phyloP scores from a whole-genome alignment of 2,329 filamentous ascomycete genomes.

The Fusarium sp. region DNA sequence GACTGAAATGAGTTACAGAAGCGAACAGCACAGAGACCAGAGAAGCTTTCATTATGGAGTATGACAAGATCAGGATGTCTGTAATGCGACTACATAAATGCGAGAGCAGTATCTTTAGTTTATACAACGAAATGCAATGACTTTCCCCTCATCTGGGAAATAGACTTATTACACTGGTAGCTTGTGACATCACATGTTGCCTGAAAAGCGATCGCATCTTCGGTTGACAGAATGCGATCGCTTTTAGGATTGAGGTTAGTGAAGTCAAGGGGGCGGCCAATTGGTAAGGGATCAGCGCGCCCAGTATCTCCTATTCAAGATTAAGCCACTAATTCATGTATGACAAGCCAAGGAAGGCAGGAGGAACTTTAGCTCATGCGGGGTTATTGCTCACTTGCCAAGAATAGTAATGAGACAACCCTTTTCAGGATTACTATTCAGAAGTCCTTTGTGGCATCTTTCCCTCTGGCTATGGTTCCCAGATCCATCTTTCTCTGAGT shows the following conservation, averaged over 20 bases:
- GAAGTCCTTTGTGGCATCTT: neutral
- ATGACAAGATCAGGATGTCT: too few species aligned
- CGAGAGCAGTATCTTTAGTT: neutral
- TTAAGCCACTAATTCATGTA: too few species aligned
- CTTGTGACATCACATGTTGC: neutral
- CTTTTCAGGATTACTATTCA: neutral
- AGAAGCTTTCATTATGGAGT: neutral
- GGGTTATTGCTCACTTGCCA: neutral
- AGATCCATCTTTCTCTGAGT: too few species aligned
- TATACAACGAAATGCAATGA: neutral
- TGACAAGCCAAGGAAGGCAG: neutral
- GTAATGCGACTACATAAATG: neutral
- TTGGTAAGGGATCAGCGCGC: slow-evolving; percentile 1
- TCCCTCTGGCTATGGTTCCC: too few species aligned
- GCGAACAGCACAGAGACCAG: fast-evolving
- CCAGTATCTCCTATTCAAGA: neutral
- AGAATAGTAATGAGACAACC: neutral
- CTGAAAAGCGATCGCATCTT: neutral
- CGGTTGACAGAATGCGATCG: neutral
- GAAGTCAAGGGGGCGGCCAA: neutral
- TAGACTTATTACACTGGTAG: neutral
- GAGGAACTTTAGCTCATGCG: neutral
- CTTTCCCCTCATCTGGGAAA: neutral
- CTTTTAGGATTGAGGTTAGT: slow-evolving; percentile 3
- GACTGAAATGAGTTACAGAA: fast-evolving